Conservation (phyloP, 805 yeast species). For the Sugiyamaella mastotermitis region DNA sequence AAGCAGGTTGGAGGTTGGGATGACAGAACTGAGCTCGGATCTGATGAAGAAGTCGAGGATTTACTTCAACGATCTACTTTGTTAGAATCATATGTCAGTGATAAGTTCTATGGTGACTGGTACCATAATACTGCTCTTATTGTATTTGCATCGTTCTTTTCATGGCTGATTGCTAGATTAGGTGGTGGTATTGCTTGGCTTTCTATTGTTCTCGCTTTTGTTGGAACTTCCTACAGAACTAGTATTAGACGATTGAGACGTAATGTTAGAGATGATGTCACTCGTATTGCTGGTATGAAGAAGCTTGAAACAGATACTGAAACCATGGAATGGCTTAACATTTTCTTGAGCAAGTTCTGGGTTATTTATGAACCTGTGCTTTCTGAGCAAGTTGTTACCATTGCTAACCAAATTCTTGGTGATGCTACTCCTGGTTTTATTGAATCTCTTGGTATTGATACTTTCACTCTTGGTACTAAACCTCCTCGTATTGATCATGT, state of each 20-base stretch:
- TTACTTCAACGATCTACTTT: constrained; percentile 63
- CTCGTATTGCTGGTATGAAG: constrained; percentile 76
- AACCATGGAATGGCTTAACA: constrained; percentile 92
- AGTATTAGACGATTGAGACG: constrained; percentile 77
- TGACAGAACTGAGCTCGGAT: constrained; percentile 53
- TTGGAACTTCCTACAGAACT: constrained; percentile 71
- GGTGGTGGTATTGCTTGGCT: constrained; percentile 75
- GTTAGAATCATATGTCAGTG: constrained; percentile 71
- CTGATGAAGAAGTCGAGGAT: constrained; percentile 63
- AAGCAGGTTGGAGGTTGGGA: constrained; percentile 88
- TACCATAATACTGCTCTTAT: constrained; percentile 79
- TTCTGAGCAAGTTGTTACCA: constrained; percentile 77
- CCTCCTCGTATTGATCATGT: constrained; percentile 92
- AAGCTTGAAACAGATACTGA: constrained; percentile 85
- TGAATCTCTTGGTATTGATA: constrained; percentile 76
- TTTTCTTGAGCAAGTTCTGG: constrained; percentile 90
- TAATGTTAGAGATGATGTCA: constrained; percentile 68
- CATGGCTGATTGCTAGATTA: constrained; percentile 76
- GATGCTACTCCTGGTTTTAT: constrained; percentile 80
- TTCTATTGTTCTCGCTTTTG: constrained; percentile 59
- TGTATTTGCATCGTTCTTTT: constrained; percentile 58
- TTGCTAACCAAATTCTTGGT: constrained; percentile 78
- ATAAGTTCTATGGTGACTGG: constrained; percentile 88
- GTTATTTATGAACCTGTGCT: constrained; percentile 81
- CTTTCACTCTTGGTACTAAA: constrained; percentile 89